These are phyloP conservation scores for Colletotrichum sp. DNA, from an alignment of 2,329 filamentous ascomycete genomes.

Conservation along the genomic window DNA sequence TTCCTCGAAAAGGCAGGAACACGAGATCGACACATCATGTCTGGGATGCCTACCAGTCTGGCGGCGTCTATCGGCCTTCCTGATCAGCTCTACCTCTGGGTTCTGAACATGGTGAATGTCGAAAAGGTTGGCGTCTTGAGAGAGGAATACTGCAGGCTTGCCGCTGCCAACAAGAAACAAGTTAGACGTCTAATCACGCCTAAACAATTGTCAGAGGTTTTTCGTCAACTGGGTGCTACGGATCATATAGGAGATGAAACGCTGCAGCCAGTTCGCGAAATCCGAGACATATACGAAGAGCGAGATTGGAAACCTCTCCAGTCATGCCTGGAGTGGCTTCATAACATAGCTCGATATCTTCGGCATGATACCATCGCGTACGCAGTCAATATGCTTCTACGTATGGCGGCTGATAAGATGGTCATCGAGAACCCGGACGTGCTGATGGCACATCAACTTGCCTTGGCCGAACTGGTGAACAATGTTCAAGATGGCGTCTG, in stretches of 20 bases:
- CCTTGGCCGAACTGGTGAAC: conserved; percentile 48
- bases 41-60: conserved; percentile 65
- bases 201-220: conserved; percentile 54
- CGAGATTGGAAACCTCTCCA: conserved; percentile 52
- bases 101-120: conserved; percentile 62
- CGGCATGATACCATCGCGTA: conserved; percentile 37
- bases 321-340: conserved; percentile 48
- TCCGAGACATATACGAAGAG: conserved; percentile 33
- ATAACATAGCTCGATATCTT: conserved; percentile 39
- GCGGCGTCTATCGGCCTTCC: conserved; percentile 48
- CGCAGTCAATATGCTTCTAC: conserved; percentile 53
- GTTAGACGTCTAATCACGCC: conserved; percentile 49
- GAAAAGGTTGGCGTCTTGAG: conserved; percentile 62
- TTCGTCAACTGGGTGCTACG: conserved; percentile 62
- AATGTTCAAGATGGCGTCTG: conserved; percentile 42
- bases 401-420: conserved; percentile 59
- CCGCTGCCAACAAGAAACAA: conserved; percentile 49
- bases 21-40: conserved; percentile 64
- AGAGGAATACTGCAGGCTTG: conserved; percentile 64
- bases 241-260: conserved; percentile 42
- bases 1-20: conserved; percentile 53
- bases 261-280: conserved; percentile 27
- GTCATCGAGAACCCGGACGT: conserved; percentile 39
- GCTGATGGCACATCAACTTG: conserved; percentile 40
- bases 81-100: conserved; percentile 70